Evolutionary conservation across 495 filamentous ascomycete species (phyloP).

Genomic region (Penicillium crystallinum): DNA sequence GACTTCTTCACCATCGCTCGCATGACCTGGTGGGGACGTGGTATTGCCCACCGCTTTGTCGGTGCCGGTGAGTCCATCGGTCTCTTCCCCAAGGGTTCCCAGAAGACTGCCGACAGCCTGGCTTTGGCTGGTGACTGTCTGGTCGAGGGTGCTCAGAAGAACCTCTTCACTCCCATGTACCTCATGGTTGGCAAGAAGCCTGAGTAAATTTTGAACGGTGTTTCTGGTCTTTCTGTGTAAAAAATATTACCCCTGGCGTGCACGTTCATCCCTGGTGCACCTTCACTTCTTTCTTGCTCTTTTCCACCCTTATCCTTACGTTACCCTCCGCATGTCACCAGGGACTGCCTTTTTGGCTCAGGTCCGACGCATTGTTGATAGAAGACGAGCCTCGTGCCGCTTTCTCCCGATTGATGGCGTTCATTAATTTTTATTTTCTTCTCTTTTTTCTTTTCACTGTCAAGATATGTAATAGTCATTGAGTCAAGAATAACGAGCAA

Average conservation of each 20-base stretch:
- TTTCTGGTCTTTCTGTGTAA: slow-evolving; percentile 2
- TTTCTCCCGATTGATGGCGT: slow-evolving; percentile 4
- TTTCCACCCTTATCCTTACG: neutral
- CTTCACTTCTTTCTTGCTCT: neutral
- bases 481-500: slow-evolving; percentile 31
- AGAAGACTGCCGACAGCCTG: slow-evolving; percentile 91
- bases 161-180: slow-evolving; percentile 99
- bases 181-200: slow-evolving; percentile 96
- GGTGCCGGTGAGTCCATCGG: slow-evolving; percentile 70
- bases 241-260: slow-evolving; percentile 5
- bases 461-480: slow-evolving; percentile 30
- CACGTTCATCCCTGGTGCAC: slow-evolving; percentile 6
- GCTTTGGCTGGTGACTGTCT: slow-evolving; percentile 79
- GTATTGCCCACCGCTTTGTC: slow-evolving; percentile 71
- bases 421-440: slow-evolving; percentile 12
- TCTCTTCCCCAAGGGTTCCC: slow-evolving; percentile 76
- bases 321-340: neutral
- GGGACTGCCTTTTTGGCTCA: slow-evolving; percentile 2
- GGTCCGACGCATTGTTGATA: neutral
- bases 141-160: slow-evolving; percentile 84
- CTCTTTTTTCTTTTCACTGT: slow-evolving; percentile 16
- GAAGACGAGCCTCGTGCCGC: slow-evolving; percentile 1
- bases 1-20: slow-evolving; percentile 82
- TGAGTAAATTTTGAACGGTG: slow-evolving; percentile 26
- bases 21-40: slow-evolving; percentile 84